These are phyloP conservation scores for Alternaria triticimaculans DNA, from an alignment of 2,329 filamentous ascomycete genomes.

Conservation along the genomic window DNA sequence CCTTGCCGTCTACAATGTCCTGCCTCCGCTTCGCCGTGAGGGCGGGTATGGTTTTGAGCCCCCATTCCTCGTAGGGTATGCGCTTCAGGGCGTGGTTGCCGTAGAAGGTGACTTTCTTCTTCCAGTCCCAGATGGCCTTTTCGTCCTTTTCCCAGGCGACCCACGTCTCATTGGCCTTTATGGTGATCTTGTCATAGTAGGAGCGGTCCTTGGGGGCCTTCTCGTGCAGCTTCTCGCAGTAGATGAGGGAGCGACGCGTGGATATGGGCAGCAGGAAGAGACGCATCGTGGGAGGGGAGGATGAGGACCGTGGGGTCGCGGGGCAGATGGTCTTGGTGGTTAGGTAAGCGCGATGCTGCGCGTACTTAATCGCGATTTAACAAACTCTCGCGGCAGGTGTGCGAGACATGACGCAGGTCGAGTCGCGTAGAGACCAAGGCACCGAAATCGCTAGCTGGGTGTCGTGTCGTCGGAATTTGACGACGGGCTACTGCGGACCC, in stretches of 20 bases:
- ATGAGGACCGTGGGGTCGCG: background rate
- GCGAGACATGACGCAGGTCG: conserved; percentile 25
- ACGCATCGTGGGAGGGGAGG: conserved; percentile 67
- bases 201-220: conserved; percentile 57
- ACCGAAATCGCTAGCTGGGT: background rate
- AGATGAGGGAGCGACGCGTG: conserved; percentile 87
- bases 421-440: conserved; percentile 16
- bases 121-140: conserved; percentile 70
- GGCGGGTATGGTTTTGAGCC: conserved; percentile 90
- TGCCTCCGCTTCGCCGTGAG: conserved; percentile 70
- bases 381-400: background rate
- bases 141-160: conserved; percentile 85
- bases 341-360: conserved; percentile 27
- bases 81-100: conserved; percentile 85
- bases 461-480: background rate
- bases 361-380: background rate
- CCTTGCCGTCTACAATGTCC: conserved; percentile 67
- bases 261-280: conserved; percentile 94
- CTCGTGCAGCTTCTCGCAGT: conserved; percentile 77
- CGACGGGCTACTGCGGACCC: background rate
- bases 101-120: conserved; percentile 82
- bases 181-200: conserved; percentile 72
- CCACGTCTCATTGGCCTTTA: conserved; percentile 79
- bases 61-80: conserved; percentile 98
- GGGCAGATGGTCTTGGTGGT: background rate